These are phyloP conservation scores for Taiwanofungus camphoratus DNA, from an alignment of 1,284 basidiomycete genomes.

Conservation along the genomic window DNA sequence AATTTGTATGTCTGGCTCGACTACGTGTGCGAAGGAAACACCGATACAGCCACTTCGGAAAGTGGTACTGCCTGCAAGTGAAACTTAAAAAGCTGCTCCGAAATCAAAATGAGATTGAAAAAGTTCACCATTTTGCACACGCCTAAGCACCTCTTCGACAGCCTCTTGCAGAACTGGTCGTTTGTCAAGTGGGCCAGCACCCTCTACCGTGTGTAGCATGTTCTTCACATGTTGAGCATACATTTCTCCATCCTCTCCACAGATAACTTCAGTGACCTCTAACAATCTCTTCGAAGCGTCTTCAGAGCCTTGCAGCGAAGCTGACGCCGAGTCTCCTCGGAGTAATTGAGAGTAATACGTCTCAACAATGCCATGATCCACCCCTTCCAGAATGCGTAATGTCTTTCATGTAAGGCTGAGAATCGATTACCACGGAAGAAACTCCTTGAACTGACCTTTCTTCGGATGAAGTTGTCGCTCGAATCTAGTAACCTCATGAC, in stretches of 20 bases:
- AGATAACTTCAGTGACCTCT: conserved; percentile 49
- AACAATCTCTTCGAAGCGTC: conserved; percentile 42
- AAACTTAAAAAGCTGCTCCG: background rate
- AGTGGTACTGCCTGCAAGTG: conserved; percentile 31
- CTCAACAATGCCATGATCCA: conserved; percentile 53
- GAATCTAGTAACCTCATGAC: conserved; percentile 62
- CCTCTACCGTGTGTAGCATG: conserved; percentile 40
- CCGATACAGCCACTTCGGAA: conserved; percentile 48
- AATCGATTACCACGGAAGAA: background rate
- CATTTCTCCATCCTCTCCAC: conserved; percentile 45
- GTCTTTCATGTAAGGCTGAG: conserved; percentile 36
- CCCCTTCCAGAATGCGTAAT: conserved; percentile 43
- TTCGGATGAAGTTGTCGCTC: conserved; percentile 51
- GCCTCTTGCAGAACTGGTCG: conserved; percentile 45
- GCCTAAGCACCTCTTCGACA: conserved; percentile 47
- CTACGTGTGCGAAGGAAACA: conserved; percentile 43
- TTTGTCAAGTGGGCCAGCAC: conserved; percentile 23
- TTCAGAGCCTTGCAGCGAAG: conserved; percentile 30
- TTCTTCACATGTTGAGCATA: conserved; percentile 51
- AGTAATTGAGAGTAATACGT: conserved; percentile 47
- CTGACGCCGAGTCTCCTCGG: conserved; percentile 31
- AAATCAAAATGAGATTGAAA: conserved; percentile 1
- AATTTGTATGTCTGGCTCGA: conserved; percentile 34
- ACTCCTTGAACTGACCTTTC: conserved; percentile 36
- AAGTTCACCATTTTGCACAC: conserved; percentile 44